Evolutionary conservation across 805 yeast species (phyloP).

Genomic region (Lachancea lanzarotensis): DNA sequence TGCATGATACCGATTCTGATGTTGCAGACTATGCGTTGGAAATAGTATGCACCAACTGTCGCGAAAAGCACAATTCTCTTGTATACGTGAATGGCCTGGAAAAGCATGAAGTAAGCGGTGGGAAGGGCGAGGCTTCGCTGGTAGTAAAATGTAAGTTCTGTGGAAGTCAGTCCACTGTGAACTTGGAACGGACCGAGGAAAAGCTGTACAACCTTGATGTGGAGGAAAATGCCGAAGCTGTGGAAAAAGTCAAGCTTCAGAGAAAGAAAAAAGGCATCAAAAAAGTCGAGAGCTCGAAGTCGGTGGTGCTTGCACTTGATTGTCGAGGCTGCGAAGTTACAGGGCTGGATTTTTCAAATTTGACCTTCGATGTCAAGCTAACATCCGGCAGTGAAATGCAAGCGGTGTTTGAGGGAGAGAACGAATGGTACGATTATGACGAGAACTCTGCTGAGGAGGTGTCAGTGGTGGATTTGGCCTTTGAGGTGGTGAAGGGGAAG

Average conservation of each 20-base stretch:
- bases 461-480: constrained; percentile 64
- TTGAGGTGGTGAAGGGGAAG: constrained; percentile 47
- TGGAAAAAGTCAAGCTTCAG: constrained; percentile 14
- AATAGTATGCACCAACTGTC: constrained; percentile 71
- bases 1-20: constrained; percentile 49
- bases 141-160: constrained; percentile 72
- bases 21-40: constrained; percentile 75
- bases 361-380: constrained; percentile 21
- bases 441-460: constrained; percentile 78
- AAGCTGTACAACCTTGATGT: constrained; percentile 19
- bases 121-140: constrained; percentile 80
- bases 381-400: constrained; percentile 23
- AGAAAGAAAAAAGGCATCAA: constrained; percentile 28
- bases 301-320: constrained; percentile 62
- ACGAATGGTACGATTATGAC: constrained; percentile 95
- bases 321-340: constrained; percentile 76
- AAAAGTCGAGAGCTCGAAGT: constrained; percentile 13
- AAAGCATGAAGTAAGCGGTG: constrained; percentile 54
- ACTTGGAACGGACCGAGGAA: constrained; percentile 21
- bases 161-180: constrained; percentile 28
- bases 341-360: constrained; percentile 52
- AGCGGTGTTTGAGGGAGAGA: constrained; percentile 52
- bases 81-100: constrained; percentile 64
- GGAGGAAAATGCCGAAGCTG: constrained; percentile 11
- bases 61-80: constrained; percentile 67